Evolutionary conservation across 176 grass and related monocot genomes (phyloP), one percentile per base, ranked within the genome.

Genomic region (Avena atlantica): DNA sequence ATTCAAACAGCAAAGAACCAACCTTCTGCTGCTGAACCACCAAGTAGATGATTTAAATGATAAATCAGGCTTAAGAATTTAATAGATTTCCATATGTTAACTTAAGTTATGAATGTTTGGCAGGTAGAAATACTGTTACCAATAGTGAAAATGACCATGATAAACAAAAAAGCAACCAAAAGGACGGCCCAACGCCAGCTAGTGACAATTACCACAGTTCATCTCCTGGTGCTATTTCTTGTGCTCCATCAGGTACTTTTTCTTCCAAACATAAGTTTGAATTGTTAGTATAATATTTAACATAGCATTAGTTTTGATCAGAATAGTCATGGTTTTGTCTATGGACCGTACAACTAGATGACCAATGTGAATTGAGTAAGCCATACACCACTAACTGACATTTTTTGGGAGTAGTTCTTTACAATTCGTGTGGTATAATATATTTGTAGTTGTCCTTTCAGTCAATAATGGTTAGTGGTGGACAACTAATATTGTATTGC

Each of bases 121-220:
- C 85, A 93, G 91, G 85, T 80, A 83, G 74, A 79, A 86, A 29
- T 86, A 48, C 50, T 62, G 13, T 68, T 90, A 65, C 27, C 66
- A 81, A 75, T 79, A 79, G 42, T 44, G 88, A 83, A 58, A 62
- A 25, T 87, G 10, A 14, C 10, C 78, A 42, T 0, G 80, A 87
- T 83, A 87, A 79, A 66, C 36, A 60, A 48, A 87, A 65, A 76
- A 79, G 29, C 42, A 76, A 67, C 19, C 80, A 29, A 74, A 91
- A 87, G 60, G 89, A 84, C 80, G 75, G 25, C 19, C 49, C 37
- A 81, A 49, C 19, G 11, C 50, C 21, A 80, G 37, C 49, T 75
- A 80, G 81, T 4, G 70, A 85, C 24, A 82, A 88, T 66, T 78
- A 76, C 50, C 81, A 87, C 12, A n/a, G 50, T 80, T 84, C 86